phyloP scores from a whole-genome alignment of 257 asterid species.

The Fraxinus cuspidata region DNA sequence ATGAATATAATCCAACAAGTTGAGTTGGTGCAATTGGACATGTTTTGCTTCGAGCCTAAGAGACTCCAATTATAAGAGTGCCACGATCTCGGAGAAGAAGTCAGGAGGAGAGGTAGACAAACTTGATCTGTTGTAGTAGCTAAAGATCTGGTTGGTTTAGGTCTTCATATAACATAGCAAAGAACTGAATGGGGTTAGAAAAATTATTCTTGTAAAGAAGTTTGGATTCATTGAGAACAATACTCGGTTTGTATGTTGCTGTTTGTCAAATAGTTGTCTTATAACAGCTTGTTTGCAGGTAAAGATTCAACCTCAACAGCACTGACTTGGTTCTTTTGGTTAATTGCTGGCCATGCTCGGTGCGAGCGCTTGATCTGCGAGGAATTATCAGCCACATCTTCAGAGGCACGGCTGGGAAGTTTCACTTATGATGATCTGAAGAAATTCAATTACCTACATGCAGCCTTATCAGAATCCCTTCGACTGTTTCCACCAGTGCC shows the following conservation, averaged over 20 bases:
- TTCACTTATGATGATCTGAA: constrained; percentile 37
- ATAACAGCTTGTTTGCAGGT: constrained; percentile 26
- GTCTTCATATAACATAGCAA: not conserved
- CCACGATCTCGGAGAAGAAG: no score
- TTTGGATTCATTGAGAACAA: not conserved
- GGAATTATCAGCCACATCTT: constrained; percentile 22
- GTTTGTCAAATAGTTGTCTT: not conserved
- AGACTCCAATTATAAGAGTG: no score
- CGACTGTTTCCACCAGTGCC: constrained; percentile 46
- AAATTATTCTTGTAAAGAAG: not conserved
- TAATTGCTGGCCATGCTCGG: constrained; percentile 37
- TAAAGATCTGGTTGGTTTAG: not conserved
- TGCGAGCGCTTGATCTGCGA: constrained; percentile 30
- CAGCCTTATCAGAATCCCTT: constrained; percentile 42
- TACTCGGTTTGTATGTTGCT: not conserved
- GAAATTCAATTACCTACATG: constrained; percentile 40
- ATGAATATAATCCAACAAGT: not conserved
- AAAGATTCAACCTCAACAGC: constrained; percentile 46
- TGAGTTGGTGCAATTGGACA: not conserved
- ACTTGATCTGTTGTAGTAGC: not conserved
- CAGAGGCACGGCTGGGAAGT: constrained; percentile 9
- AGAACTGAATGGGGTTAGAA: not conserved
- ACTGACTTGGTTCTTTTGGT: constrained; percentile 50
- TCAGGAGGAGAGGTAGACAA: not conserved
- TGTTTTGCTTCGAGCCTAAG: not conserved